Evolutionary conservation across 1,139 yeast genomes (phyloP).

Genomic region (Saccharomyces hybrid): DNA sequence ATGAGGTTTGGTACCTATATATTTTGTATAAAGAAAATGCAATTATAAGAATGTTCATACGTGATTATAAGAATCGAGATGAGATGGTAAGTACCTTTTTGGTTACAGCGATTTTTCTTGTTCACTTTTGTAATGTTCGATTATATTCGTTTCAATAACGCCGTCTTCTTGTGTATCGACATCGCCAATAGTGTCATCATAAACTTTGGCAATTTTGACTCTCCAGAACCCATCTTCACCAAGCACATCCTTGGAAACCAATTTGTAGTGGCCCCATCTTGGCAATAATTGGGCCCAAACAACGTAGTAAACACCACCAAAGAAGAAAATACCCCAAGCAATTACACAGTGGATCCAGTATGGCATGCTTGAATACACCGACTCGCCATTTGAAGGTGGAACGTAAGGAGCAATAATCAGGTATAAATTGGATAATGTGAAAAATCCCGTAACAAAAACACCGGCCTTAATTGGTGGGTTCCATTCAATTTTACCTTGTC

Average conservation of each 20-base stretch:
- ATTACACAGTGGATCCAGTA: constrained; percentile 80
- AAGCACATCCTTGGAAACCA: constrained; percentile 51
- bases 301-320: constrained; percentile 67
- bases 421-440: constrained; percentile 61
- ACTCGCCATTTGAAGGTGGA: constrained; percentile 62
- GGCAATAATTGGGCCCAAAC: constrained; percentile 62
- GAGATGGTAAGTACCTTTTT: not conserved
- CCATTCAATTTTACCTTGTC: constrained; percentile 54
- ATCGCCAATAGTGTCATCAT: constrained; percentile 11
- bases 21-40: not conserved
- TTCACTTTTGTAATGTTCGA: constrained; percentile 2
- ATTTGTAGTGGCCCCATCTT: constrained; percentile 46
- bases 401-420: constrained; percentile 74
- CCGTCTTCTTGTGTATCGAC: constrained; percentile 5
- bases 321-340: constrained; percentile 67
- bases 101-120: not conserved
- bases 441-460: constrained; percentile 54
- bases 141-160: not conserved
- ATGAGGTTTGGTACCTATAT: not conserved
- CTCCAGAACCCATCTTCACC: constrained; percentile 75
- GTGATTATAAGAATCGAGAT: not conserved
- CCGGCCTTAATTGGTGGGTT: constrained; percentile 68
- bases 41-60: not conserved
- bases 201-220: constrained; percentile 44
- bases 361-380: constrained; percentile 59